These are phyloP conservation scores for Cladosporium oxysporum DNA, from an alignment of 2,329 filamentous ascomycete species.

Conservation along the genomic window DNA sequence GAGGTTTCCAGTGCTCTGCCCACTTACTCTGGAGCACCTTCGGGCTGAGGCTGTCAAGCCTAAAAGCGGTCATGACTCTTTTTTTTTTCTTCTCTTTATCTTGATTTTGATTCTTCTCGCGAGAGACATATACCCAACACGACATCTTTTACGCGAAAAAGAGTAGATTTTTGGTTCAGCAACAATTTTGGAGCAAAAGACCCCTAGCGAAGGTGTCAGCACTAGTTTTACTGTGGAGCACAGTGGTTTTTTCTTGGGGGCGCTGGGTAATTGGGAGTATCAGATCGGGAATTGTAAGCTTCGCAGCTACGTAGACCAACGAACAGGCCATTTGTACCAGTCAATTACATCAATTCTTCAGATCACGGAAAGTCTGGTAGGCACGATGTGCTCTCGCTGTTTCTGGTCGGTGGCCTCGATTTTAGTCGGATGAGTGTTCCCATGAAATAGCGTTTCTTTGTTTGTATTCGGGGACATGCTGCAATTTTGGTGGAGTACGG, in stretches of 20 bases:
- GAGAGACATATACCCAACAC: constrained; percentile 3
- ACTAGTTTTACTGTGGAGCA: neutral
- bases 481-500: too few relatives aligned
- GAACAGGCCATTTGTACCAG: neutral
- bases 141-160: neutral
- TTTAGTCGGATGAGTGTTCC: too few relatives aligned
- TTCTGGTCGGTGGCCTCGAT: too few relatives aligned
- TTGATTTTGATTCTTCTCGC: neutral
- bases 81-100: neutral
- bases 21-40: neutral
- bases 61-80: neutral
- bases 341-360: neutral
- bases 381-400: too few relatives aligned
- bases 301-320: constrained; percentile 1
- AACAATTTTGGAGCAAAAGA: neutral
- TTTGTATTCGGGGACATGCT: too few relatives aligned
- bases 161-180: neutral
- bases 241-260: neutral
- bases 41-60: neutral
- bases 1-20: neutral
- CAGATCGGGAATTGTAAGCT: constrained; percentile 1
- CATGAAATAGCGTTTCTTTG: too few relatives aligned
- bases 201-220: neutral
- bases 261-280: neutral
- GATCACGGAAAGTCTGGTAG: too few relatives aligned